Base-by-base conservation (phyloP, 768 basidiomycete genomes). In the Trametes cinnabarina region DNA sequence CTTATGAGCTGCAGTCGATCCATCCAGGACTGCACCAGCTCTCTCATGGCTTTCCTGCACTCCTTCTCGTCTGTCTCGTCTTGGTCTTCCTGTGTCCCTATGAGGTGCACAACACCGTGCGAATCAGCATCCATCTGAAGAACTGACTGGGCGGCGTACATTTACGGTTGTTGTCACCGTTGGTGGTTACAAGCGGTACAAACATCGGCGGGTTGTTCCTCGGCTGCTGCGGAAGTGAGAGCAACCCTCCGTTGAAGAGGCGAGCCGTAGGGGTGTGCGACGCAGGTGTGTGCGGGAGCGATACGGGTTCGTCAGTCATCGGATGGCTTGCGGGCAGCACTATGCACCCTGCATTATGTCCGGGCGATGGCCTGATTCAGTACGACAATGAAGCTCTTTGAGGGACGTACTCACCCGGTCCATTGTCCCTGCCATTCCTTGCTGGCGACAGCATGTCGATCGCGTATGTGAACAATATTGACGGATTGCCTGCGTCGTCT, bases 21-120 rank as follows among this genome's bases (percentile, higher is more conserved):
- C 74, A 82, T 79, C 84, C 84, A 86, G 3, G 81, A 81, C 62
- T 78, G 77, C n/a, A 82, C 74, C 3, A 85, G 74, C 40, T 82
- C 79, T 47, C 69, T 76, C 72, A 79, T 73, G 3, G 78, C 81
- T 48, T 76, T 74, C 61, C 71, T 72, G 37, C 74, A 71, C 12
- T 74, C 76, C 55, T 75, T 68, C 8, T 79, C 79, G 55, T 85
- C 84, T 23, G 66, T 70, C 8, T 72, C 62, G 60, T 85, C 72
- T 61, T 84, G 82, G 1, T 82, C 77, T 48, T 74, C 69, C 57
- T 83, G 82, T 1, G 80, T 76, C 32, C 71, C 78, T 79, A 0
- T 15, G 37, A 12, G 30, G 2, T 4, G 11, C 6, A 23, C 1
- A 26, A 25, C 23, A 46, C 14, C 25, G 7, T 46, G 0, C 23